Evolutionary conservation across 768 basidiomycete genomes (phyloP).

Genomic region (Leccinum aurantiacum): DNA sequence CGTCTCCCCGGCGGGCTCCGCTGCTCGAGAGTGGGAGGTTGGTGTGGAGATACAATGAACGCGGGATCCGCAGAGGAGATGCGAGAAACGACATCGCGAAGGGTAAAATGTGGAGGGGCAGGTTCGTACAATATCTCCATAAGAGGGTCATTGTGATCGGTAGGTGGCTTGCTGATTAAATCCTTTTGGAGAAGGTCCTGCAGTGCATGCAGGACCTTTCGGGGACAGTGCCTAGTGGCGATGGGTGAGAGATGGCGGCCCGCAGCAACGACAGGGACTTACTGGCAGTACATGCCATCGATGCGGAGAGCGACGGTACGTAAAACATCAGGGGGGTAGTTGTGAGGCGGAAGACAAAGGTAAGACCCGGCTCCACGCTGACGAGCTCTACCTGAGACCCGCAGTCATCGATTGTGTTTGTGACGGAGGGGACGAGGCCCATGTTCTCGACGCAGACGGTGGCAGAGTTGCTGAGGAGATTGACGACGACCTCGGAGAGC

Average conservation of each 20-base stretch:
- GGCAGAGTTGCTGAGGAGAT: conserved; percentile 61
- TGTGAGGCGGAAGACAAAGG: not conserved
- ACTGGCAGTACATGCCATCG: conserved; percentile 66
- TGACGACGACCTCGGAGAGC: conserved; percentile 52
- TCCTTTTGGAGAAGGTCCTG: conserved; percentile 36
- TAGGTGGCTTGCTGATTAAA: conserved; percentile 41
- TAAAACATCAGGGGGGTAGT: conserved; percentile 5
- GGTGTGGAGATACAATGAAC: conserved; percentile 46
- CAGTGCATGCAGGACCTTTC: conserved; percentile 46
- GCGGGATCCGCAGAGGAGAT: conserved; percentile 43
- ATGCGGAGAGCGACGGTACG: conserved; percentile 54
- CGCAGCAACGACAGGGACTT: conserved; percentile 25
- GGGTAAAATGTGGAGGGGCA: conserved; percentile 53
- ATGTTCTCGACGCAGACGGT: conserved; percentile 43
- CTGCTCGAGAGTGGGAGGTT: conserved; percentile 60
- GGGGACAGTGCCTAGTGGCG: conserved; percentile 50
- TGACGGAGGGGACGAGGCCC: conserved; percentile 35
- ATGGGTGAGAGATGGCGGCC: not conserved
- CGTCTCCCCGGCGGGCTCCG: conserved; percentile 53
- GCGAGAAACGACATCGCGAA: conserved; percentile 58
- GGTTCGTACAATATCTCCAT: conserved; percentile 52
- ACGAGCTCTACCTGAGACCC: conserved; percentile 46
- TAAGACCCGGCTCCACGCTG: conserved; percentile 31
- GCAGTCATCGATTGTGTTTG: conserved; percentile 45
- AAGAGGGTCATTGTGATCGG: conserved; percentile 42